These are phyloP conservation scores for Peronosclerospora sorghi DNA, from an alignment of 352 stramenopile genomes.

Conservation along the genomic window DNA sequence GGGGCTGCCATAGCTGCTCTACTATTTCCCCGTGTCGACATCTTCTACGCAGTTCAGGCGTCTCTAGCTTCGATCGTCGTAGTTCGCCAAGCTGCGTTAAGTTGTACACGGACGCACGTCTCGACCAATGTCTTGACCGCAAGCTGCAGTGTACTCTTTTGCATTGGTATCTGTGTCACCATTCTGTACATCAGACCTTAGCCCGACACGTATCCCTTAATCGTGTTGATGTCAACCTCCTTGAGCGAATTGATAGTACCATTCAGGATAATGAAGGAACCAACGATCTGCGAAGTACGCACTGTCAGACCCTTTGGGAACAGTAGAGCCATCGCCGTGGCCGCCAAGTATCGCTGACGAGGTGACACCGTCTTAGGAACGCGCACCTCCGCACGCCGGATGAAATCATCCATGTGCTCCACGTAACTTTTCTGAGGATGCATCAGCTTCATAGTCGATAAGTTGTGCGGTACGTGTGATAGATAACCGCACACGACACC, in stretches of 20 bases:
- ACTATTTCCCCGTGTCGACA: slow-evolving; percentile 16
- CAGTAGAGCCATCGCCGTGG: slow-evolving; percentile 68
- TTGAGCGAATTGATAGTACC: slow-evolving; percentile 87
- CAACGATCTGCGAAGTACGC: slow-evolving; percentile 86
- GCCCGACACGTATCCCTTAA: slow-evolving; percentile 32
- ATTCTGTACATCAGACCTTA: slow-evolving; percentile 5
- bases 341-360: slow-evolving; percentile 49
- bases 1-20: slow-evolving; percentile 11
- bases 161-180: slow-evolving; percentile 12
- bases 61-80: slow-evolving; percentile 6
- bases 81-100: slow-evolving; percentile 14
- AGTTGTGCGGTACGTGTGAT: slow-evolving; percentile 91
- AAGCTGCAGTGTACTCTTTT: slow-evolving; percentile 9
- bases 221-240: slow-evolving; percentile 50
- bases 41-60: slow-evolving; percentile 13
- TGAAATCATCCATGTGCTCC: slow-evolving; percentile 78
- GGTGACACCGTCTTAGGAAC: slow-evolving; percentile 69
- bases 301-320: slow-evolving; percentile 85
- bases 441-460: slow-evolving; percentile 93
- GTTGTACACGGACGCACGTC: slow-evolving; percentile 17
- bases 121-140: slow-evolving; percentile 6
- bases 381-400: slow-evolving; percentile 69
- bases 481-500: slow-evolving; percentile 89
- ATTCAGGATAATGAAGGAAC: slow-evolving; percentile 91
- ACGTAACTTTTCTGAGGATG: slow-evolving; percentile 83